Evolutionary conservation across 2,329 filamentous ascomycete species (phyloP).

Genomic region (Stenocarpella maydis): DNA sequence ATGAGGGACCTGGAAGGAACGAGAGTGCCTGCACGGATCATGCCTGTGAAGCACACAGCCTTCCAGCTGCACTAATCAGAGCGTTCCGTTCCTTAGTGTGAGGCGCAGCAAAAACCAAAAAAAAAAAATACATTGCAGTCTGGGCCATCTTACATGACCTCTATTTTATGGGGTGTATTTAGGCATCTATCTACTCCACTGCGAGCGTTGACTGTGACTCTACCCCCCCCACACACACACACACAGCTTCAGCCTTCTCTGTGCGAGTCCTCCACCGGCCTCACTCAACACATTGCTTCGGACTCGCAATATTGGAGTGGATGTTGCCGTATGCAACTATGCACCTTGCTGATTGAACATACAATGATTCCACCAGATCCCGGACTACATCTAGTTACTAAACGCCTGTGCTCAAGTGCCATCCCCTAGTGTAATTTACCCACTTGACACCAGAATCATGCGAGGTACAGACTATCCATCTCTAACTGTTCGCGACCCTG

Average conservation of each 20-base stretch:
- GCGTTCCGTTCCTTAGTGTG: not conserved
- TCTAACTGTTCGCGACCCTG: not conserved
- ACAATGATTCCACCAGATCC: not conserved
- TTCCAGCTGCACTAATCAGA: slow-evolving; percentile 12
- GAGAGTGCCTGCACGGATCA: slow-evolving; percentile 16
- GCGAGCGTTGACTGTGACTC: not conserved
- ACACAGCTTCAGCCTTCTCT: no score
- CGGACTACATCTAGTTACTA: not conserved
- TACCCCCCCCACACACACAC: not conserved
- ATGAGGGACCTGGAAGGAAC: slow-evolving; percentile 8
- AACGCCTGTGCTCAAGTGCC: not conserved
- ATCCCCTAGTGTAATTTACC: no score
- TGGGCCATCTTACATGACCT: no score
- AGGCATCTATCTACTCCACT: not conserved
- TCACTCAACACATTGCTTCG: not conserved
- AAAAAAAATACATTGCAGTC: slow-evolving; percentile 9
- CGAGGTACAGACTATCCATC: no score
- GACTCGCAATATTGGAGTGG: not conserved
- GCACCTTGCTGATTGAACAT: no score
- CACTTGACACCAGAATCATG: not conserved
- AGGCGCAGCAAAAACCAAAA: slow-evolving; percentile 22
- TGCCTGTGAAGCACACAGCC: slow-evolving; percentile 23
- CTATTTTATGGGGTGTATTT: no score
- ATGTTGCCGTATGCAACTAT: no score
- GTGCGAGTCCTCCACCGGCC: not conserved